Evolutionary conservation across 768 basidiomycete species (phyloP).

Genomic region (Megacollybia marginata): DNA sequence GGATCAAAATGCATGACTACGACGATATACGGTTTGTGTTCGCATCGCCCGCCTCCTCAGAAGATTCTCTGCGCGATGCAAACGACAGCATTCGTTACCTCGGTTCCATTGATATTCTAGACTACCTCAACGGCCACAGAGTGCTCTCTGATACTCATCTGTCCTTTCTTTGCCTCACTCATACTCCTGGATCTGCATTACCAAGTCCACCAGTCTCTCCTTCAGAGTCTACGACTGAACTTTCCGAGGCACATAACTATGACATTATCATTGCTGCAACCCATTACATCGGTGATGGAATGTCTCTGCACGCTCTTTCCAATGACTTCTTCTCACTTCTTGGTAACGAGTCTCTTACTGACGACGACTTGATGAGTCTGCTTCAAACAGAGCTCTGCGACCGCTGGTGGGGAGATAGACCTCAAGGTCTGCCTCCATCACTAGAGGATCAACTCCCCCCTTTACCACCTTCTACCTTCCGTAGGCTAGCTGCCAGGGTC

Average conservation of each 20-base stretch:
- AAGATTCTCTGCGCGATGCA: conserved; percentile 42
- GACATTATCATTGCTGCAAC: conserved; percentile 70
- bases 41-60: background rate
- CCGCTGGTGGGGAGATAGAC: background rate
- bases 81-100: conserved; percentile 15
- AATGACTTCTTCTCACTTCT: conserved; percentile 73
- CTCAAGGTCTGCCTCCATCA: background rate
- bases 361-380: background rate
- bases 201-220: conserved; percentile 28
- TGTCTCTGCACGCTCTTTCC: conserved; percentile 78
- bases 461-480: conserved; percentile 20
- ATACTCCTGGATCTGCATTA: conserved; percentile 9
- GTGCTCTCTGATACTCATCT: conserved; percentile 61
- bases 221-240: conserved; percentile 8
- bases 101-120: conserved; percentile 42
- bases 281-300: conserved; percentile 83
- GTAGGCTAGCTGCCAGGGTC: conserved; percentile 38
- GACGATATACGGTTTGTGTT: conserved; percentile 64
- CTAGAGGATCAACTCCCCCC: background rate
- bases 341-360: background rate
- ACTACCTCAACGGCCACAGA: conserved; percentile 75
- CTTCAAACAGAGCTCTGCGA: background rate
- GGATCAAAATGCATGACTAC: conserved; percentile 53
- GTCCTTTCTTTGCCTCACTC: conserved; percentile 49
- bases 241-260: background rate